Percentiles rank a stretch among this genome's conserved stretches.
Conservation (phyloP, 2,329 filamentous ascomycete genomes). For the Sporothrix schenckii region DNA sequence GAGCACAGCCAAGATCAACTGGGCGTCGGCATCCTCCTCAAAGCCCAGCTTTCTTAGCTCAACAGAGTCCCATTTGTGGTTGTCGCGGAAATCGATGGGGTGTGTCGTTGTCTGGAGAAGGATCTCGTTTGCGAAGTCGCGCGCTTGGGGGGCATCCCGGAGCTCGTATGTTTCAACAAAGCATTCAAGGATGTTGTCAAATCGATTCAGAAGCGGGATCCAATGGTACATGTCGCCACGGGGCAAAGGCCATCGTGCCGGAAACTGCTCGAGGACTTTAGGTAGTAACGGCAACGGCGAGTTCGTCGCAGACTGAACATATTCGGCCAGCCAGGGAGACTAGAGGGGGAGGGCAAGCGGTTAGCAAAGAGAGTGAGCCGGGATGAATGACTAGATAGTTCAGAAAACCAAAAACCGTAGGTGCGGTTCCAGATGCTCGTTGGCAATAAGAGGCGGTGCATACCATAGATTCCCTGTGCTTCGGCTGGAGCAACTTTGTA, state of each 20-base stretch:
- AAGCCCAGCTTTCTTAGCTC: constrained; percentile 65
- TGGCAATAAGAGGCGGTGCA: constrained; percentile 38
- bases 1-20: constrained; percentile 77
- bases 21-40: constrained; percentile 73
- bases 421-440: not conserved
- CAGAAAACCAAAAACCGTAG: not conserved
- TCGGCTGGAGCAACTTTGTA: constrained; percentile 66
- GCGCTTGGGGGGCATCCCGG: constrained; percentile 75
- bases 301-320: constrained; percentile 70
- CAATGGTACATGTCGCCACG: constrained; percentile 97
- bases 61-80: constrained; percentile 51
- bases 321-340: constrained; percentile 86
- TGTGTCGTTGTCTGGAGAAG: constrained; percentile 60
- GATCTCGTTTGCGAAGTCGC: constrained; percentile 70
- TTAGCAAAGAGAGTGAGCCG: not conserved
- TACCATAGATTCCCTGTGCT: constrained; percentile 70
- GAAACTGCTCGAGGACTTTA: constrained; percentile 75
- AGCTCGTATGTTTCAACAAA: constrained; percentile 82
- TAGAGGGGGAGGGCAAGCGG: constrained; percentile 44
- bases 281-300: constrained; percentile 76
- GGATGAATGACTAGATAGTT: too few relatives aligned
- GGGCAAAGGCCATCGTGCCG: constrained; percentile 90
- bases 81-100: constrained; percentile 55
- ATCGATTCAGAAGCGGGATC: constrained; percentile 91
- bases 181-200: constrained; percentile 82